phyloP scores from a whole-genome alignment of 352 stramenopile species.

The Globisporangium cystogenes region DNA sequence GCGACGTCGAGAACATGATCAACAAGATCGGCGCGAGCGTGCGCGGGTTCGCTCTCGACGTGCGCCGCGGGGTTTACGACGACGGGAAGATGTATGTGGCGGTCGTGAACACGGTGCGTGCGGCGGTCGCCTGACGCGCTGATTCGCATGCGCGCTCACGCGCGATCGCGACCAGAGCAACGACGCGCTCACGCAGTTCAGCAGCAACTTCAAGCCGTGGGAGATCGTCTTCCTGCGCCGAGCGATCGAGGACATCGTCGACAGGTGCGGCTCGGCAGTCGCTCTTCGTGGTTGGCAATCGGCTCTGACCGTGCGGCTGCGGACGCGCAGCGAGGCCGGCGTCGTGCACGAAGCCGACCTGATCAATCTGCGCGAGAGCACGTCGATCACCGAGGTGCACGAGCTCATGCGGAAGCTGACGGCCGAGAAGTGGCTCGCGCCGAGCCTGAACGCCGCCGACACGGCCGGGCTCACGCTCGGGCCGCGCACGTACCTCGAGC shows the following conservation, averaged over 20 bases:
- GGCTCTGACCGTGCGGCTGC: not conserved
- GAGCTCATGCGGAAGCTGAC: conserved; percentile 60
- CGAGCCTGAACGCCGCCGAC: conserved; percentile 29
- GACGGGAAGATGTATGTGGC: conserved; percentile 79
- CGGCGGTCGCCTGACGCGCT: no score
- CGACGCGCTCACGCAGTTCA: conserved; percentile 66
- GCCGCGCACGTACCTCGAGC: conserved; percentile 62
- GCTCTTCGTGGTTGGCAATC: not conserved
- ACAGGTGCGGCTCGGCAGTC: conserved; percentile 27
- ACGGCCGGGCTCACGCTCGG: conserved; percentile 50
- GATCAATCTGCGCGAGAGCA: conserved; percentile 69
- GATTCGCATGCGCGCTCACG: not conserved
- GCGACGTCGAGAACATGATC: conserved; percentile 63
- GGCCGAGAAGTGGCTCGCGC: conserved; percentile 64
- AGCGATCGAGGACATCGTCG: conserved; percentile 76
- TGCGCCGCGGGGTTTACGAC: conserved; percentile 74
- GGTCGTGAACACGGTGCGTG: conserved; percentile 61
- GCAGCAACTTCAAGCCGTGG: conserved; percentile 74
- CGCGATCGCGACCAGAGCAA: conserved; percentile 37
- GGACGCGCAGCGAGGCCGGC: conserved; percentile 38
- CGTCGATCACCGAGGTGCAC: conserved; percentile 55
- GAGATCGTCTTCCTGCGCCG: conserved; percentile 84
- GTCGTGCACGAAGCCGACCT: conserved; percentile 57
- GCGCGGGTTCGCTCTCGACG: conserved; percentile 61
- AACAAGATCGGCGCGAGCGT: conserved; percentile 52